Evolutionary conservation across 495 filamentous ascomycete species (phyloP), one percentile per base, ranked within the genome.

Genomic region (Podospora pseudocomata): DNA sequence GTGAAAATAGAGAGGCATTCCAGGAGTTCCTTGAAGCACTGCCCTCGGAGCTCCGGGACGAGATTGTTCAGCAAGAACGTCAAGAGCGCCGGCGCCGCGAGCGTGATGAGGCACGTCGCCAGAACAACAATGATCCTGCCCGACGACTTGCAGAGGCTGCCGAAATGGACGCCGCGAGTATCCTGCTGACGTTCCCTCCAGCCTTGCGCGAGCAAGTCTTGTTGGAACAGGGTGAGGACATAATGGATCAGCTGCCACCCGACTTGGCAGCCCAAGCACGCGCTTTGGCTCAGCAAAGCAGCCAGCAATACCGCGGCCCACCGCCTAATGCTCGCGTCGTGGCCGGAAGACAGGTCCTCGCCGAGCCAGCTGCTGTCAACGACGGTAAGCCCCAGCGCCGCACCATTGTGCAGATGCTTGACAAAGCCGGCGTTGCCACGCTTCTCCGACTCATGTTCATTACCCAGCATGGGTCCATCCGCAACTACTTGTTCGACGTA

Each of bases 361-460:
- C 71, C 2, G 74, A 73, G 64, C 65, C 71, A 23, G 70, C 69
- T 11, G 79, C 69, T 13, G 74, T 76, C 18, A 72, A 64, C 32
- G 80, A 83, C 32, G 60, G 61, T 26, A 96, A 96, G 78, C 84
- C 87, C 27, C 87, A 89, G 70, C 86, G 92, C 66, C 88, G 89
- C 72, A 89, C 91, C 26, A 90, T 92, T 63, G 89, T 97, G 34
- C 95, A 99, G 78, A 96, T 98, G 89, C 87, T 98, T 5, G 96
- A 99, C 79, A 97, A 96, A 76, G 85, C 93, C 65, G 95, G 95
- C 28, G 88, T 99, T 76, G 95, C 96, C 26, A 97, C 95, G 13
- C 80, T 99, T 7, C 85, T 99, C 44, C 92, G 95, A 18, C 84
- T 99, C 15, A 97, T 99, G 94, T 99, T 99, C 75, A 90, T 97